Percentiles rank a stretch among this genome's conserved stretches.
phyloP scores from a whole-genome alignment of 345 rosid species.

The Boechera stricta region DNA sequence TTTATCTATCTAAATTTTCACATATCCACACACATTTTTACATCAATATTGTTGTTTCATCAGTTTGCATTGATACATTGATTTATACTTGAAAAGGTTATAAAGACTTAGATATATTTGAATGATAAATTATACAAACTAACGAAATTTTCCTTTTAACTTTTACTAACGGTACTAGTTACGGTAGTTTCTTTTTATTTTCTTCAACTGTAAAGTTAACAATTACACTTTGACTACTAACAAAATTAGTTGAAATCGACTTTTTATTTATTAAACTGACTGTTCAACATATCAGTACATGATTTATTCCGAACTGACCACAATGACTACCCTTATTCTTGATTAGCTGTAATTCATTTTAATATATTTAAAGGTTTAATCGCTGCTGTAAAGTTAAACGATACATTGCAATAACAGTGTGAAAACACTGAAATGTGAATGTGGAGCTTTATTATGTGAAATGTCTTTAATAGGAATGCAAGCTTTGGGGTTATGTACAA shows the following conservation, averaged over 20 bases:
- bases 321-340: neutral
- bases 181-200: no score
- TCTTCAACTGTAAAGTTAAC: no score
- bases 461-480: constrained; percentile 40
- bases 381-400: constrained; percentile 20
- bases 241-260: neutral
- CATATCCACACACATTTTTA: neutral
- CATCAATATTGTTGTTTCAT: neutral
- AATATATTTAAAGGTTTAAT: neutral
- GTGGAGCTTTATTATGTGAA: constrained; percentile 28
- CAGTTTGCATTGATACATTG: no score
- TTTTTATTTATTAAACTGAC: neutral
- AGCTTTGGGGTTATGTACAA: constrained; percentile 35
- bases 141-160: no score
- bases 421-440: constrained; percentile 36
- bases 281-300: no score
- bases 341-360: neutral
- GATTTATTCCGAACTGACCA: neutral
- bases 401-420: constrained; percentile 7
- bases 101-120: no score
- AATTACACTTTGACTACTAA: neutral
- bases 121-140: no score
- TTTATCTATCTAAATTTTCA: neutral
- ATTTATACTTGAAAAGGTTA: no score
- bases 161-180: no score